phyloP scores from a whole-genome alignment of 306 rosid genomes.

The Prunus davidiana region DNA sequence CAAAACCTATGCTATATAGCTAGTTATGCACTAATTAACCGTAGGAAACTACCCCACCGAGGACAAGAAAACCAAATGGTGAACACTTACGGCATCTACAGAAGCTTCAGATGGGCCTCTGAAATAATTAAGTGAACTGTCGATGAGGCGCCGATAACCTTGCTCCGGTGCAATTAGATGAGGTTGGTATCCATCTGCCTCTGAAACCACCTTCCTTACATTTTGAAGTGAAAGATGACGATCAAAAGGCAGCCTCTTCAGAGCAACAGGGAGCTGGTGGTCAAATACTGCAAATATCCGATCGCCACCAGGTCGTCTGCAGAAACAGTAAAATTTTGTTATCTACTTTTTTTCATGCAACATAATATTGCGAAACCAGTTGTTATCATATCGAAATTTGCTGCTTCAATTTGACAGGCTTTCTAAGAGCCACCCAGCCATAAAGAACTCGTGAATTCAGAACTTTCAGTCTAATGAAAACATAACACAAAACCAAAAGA shows the following conservation, averaged over 20 bases:
- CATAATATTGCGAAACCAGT: neutral
- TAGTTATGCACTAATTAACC: neutral
- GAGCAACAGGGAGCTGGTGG: conserved; percentile 49
- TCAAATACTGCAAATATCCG: conserved; percentile 48
- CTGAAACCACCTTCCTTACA: conserved; percentile 42
- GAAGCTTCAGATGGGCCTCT: conserved; percentile 56
- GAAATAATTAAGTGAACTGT: conserved; percentile 40
- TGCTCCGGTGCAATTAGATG: conserved; percentile 61
- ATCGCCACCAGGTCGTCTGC: conserved; percentile 58
- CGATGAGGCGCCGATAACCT: conserved; percentile 54
- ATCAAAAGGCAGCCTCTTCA: conserved; percentile 50
- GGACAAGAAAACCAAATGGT: neutral
- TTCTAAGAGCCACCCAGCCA: neutral
- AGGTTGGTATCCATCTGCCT: conserved; percentile 62
- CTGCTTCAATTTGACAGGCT: neutral
- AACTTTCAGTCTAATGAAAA: neutral
- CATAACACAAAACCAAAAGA: neutral
- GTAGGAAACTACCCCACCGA: neutral
- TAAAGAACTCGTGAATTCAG: neutral
- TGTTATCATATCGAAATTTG: neutral
- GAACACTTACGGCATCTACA: conserved; percentile 44
- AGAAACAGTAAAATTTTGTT: neutral
- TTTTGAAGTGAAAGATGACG: conserved; percentile 46
- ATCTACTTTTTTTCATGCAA: neutral
- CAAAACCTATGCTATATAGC: neutral